These are phyloP conservation scores for Rhizophora apiculata DNA, from an alignment of 345 rosid species.

Conservation along the genomic window DNA sequence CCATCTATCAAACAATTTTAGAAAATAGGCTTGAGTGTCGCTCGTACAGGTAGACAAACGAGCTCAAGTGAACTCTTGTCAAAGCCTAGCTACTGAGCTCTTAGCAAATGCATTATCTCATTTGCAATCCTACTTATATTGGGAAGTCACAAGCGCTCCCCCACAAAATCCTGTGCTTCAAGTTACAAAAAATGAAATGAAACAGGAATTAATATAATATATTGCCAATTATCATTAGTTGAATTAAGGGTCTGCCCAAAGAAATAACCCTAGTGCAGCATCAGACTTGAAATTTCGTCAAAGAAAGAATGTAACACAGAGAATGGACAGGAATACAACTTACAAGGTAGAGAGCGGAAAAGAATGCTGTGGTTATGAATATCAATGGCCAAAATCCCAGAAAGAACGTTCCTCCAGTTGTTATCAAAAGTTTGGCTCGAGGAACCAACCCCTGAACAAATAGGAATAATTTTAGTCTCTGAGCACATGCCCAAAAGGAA, in stretches of 20 bases:
- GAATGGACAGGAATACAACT: conserved; percentile 25
- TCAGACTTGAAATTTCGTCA: background rate
- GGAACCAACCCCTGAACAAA: conserved; percentile 77
- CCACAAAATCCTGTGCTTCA: background rate
- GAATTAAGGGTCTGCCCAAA: background rate
- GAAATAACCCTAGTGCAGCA: background rate
- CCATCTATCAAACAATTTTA: no score
- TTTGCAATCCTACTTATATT: no score
- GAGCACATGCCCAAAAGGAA: background rate
- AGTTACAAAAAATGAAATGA: background rate
- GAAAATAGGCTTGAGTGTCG: no score
- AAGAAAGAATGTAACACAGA: background rate
- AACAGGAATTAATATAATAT: background rate
- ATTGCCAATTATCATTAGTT: no score
- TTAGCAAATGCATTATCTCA: no score
- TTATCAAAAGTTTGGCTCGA: conserved; percentile 72
- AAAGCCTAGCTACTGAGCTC: no score
- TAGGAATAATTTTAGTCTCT: conserved; percentile 4
- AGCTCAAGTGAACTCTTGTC: no score
- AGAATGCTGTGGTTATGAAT: conserved; percentile 56
- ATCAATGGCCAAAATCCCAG: conserved; percentile 83
- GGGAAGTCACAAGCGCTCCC: background rate
- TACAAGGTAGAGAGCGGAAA: conserved; percentile 78
- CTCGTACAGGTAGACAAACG: no score
- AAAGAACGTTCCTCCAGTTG: conserved; percentile 91